These are phyloP conservation scores for Alternaria sp. DNA, from an alignment of 2,329 filamentous ascomycete species.

Conservation along the genomic window DNA sequence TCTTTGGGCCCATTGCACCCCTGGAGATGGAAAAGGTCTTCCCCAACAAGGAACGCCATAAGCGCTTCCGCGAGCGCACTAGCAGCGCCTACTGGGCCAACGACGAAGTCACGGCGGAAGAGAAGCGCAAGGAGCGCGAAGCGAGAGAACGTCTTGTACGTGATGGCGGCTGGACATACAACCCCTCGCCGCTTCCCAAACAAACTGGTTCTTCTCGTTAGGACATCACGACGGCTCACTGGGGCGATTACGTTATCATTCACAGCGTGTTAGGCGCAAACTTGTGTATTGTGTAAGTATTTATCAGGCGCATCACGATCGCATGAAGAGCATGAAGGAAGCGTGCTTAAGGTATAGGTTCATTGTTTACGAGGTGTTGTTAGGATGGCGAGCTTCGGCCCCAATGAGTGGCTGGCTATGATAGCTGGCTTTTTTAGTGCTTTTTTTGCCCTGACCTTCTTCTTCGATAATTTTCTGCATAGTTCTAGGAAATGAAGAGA, in stretches of 20 bases:
- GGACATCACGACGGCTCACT: background rate
- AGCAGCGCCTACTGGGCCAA: constrained; percentile 94
- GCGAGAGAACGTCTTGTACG: constrained; percentile 79
- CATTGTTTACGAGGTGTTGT: background rate
- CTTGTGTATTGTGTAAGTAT: constrained; percentile 2
- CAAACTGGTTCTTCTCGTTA: constrained; percentile 27
- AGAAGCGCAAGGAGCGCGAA: constrained; percentile 80
- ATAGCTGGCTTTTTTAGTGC: background rate
- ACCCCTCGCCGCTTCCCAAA: constrained; percentile 44
- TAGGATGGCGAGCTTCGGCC: constrained; percentile 4
- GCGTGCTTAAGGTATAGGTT: constrained; percentile 1
- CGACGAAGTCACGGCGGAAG: constrained; percentile 86
- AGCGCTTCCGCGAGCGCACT: constrained; percentile 88
- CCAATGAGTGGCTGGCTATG: constrained; percentile 6
- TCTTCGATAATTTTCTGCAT: constrained; percentile 1
- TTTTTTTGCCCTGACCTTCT: background rate
- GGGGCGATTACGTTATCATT: background rate
- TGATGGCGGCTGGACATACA: constrained; percentile 78
- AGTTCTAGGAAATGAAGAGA: background rate
- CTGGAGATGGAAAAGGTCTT: constrained; percentile 98
- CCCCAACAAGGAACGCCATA: constrained; percentile 75
- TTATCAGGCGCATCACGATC: constrained; percentile 1
- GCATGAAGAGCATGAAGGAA: constrained; percentile 6
- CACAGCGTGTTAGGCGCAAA: constrained; percentile 1
- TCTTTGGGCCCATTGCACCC: constrained; percentile 88